Evolutionary conservation across 495 filamentous ascomycete species (phyloP).

Genomic region (Penicillium atrosanguineum): DNA sequence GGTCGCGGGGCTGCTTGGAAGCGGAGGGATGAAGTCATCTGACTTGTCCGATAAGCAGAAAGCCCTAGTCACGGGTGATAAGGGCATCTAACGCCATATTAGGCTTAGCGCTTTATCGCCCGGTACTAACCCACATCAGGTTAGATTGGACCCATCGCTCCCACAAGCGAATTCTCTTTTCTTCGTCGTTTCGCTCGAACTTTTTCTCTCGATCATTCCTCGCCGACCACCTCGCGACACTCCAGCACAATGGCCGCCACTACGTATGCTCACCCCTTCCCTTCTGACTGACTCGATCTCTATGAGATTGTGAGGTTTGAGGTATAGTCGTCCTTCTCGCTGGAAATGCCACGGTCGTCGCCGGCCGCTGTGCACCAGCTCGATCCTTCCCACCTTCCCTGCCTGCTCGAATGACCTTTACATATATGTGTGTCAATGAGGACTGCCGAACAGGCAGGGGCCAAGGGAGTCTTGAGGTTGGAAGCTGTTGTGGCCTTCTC

Average conservation of each 20-base stretch:
- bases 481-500: slow-evolving; percentile 64
- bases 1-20: slow-evolving; percentile 4
- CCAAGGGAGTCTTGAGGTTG: slow-evolving; percentile 74
- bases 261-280: slow-evolving; percentile 60
- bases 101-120: not conserved
- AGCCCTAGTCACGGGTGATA: slow-evolving; percentile 29
- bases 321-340: slow-evolving; percentile 79
- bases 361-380: slow-evolving; percentile 65
- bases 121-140: slow-evolving; percentile 2
- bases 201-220: slow-evolving; percentile 37
- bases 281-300: slow-evolving; percentile 39
- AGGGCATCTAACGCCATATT: slow-evolving; percentile 14
- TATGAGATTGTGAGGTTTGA: slow-evolving; percentile 51
- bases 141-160: slow-evolving; percentile 20
- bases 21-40: slow-evolving; percentile 13
- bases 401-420: slow-evolving; percentile 33
- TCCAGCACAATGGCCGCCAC: slow-evolving; percentile 46
- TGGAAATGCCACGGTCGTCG: slow-evolving; percentile 53
- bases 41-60: not conserved
- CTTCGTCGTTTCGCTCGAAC: slow-evolving; percentile 22
- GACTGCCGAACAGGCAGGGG: slow-evolving; percentile 46
- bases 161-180: slow-evolving; percentile 39
- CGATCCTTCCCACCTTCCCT: slow-evolving; percentile 68
- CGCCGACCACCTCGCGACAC: slow-evolving; percentile 42
- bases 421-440: slow-evolving; percentile 31